Base-by-base conservation (phyloP, 768 basidiomycete genomes). In the Psilocybe azurescens region DNA sequence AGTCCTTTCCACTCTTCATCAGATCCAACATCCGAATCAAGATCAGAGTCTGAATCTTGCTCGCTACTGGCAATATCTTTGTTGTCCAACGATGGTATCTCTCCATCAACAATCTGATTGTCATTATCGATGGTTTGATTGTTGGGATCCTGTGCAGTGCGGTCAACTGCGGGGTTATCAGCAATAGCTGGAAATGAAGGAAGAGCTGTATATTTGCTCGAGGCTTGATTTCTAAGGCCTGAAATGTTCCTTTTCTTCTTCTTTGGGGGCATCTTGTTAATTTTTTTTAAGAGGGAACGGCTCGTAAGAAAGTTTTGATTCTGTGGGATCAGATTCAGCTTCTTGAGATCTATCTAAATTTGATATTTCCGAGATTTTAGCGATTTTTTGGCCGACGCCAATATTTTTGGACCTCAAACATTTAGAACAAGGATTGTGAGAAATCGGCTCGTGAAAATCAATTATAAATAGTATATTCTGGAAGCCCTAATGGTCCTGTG, bases 1-100 rank as follows among this genome's bases (percentile, higher is more conserved):
- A 66, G 47, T 8, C 56, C 65, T 49, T 63, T 46, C 65, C 65
- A 66, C n/a, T 63, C 59, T 50, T 32, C 5, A 46, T 63, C 59
- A 11, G 58, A 30, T 14, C 63, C 58, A 29, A 47, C 41, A 18
- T 63, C 65, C 4, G 33, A 48, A 56, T 63, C 61, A 6, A 13
- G 4, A 6, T 38, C 36, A 38, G 36, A 38, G 13, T 13, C 13
- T 38, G 36, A 38, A 38, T 38, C 36, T 18, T 24, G 20, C 36
- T 66, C 65, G 57, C 65, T 66, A 18, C 39, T 53, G 1, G 61
- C 62, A 10, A 33, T n/a, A 24, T 63, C 54, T 20, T 57, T 59
- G 41, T 53, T 32, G 24, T 63, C 28, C n/a, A n/a, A n/a, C n/a
- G n/a, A n/a, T n/a, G n/a, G n/a, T n/a, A n/a, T n/a, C n/a, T n/a